A percentile compares a stretch with the other conserved stretches of the same genome.
Evolutionary conservation across 2,329 filamentous ascomycete species (phyloP).

Genomic region (Exophiala calicioides): DNA sequence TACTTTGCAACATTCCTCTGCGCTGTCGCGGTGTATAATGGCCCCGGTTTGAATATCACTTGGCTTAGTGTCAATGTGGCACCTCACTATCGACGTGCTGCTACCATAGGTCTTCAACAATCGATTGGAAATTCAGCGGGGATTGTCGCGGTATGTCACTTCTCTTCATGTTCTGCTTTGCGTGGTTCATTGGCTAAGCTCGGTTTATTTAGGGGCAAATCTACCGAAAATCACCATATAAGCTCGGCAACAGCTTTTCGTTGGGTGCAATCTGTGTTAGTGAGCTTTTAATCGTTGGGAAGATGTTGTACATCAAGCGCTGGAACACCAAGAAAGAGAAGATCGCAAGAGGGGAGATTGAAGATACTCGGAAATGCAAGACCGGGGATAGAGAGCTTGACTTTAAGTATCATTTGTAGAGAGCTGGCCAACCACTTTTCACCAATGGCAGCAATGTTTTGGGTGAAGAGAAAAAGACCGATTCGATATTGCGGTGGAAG

Average conservation of each 20-base stretch:
- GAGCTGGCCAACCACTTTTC: not conserved
- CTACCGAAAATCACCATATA: conserved; percentile 39
- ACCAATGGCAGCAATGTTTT: too few relatives aligned
- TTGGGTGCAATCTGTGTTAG: conserved; percentile 39
- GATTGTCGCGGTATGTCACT: conserved; percentile 7
- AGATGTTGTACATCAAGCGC: conserved; percentile 47
- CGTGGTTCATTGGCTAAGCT: too few relatives aligned
- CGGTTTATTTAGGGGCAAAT: conserved; percentile 18
- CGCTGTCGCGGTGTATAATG: conserved; percentile 51
- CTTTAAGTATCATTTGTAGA: conserved; percentile 48
- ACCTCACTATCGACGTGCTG: conserved; percentile 52
- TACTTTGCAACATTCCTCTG: conserved; percentile 55
- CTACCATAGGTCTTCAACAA: conserved; percentile 50
- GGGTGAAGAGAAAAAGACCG: too few relatives aligned
- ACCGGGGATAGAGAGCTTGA: conserved; percentile 52
- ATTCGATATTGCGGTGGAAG: too few relatives aligned
- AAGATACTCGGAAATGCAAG: conserved; percentile 48
- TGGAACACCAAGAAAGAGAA: conserved; percentile 45
- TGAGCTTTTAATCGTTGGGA: conserved; percentile 41
- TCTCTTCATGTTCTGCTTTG: too few relatives aligned
- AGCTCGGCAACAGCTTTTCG: conserved; percentile 41
- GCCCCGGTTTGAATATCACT: conserved; percentile 49
- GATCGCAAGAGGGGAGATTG: conserved; percentile 44
- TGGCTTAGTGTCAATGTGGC: conserved; percentile 54
- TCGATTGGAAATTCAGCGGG: conserved; percentile 37